A percentile compares a stretch with the other conserved stretches of the same genome.
Conservation (phyloP, 1,284 basidiomycete genomes). For the Irpex sp. region DNA sequence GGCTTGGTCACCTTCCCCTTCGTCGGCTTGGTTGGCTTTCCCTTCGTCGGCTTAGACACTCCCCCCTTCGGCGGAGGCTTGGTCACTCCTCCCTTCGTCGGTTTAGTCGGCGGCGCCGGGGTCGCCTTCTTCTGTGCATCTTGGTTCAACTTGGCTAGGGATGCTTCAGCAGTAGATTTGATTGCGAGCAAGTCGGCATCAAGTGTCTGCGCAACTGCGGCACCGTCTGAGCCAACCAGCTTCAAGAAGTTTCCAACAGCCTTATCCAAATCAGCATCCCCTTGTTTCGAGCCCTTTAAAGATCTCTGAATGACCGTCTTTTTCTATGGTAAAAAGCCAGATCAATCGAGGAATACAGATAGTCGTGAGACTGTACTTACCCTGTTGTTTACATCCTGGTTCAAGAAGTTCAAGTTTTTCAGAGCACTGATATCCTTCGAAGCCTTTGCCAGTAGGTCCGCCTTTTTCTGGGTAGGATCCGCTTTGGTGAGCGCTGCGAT, state of each 20-base stretch:
- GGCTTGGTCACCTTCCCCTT: neutral
- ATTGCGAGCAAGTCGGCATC: constrained; percentile 4
- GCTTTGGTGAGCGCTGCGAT: neutral
- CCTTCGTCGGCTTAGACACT: neutral
- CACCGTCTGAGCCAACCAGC: neutral
- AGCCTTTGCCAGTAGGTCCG: neutral
- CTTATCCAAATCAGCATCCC: neutral
- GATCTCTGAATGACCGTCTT: constrained; percentile 4
- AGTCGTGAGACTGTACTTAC: neutral
- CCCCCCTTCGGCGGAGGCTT: neutral
- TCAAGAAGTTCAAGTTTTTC: constrained; percentile 6
- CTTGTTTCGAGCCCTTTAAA: neutral
- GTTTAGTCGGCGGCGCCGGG: too few species aligned
- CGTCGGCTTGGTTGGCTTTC: too few species aligned
- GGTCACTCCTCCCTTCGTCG: neutral
- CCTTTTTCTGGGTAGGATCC: constrained; percentile 1
- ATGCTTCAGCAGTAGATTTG: neutral
- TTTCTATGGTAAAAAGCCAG: neutral
- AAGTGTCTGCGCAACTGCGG: neutral
- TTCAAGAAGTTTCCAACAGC: constrained; percentile 9
- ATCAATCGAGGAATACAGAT: neutral
- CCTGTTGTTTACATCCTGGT: neutral
- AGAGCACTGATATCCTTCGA: constrained; percentile 5
- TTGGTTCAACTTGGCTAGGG: neutral
- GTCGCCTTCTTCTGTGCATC: too few species aligned